Conservation (phyloP, 306 rosid genomes). For the Sphenostylis stenocarpa region DNA sequence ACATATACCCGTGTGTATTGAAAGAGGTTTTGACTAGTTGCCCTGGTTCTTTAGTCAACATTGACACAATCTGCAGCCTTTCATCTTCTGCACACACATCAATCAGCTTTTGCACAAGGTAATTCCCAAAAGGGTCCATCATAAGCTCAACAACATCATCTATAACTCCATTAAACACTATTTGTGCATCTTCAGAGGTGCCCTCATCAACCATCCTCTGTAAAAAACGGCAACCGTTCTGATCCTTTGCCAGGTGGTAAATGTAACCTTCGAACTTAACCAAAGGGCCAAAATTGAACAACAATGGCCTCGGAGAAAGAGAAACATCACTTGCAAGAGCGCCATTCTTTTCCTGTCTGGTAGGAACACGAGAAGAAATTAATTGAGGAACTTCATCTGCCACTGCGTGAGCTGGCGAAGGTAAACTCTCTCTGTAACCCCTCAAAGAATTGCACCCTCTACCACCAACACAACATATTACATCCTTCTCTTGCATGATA, state of each 20-base stretch:
- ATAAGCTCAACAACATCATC: constrained; percentile 4
- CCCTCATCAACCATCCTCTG: background rate
- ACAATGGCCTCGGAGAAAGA: background rate
- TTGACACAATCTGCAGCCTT: background rate
- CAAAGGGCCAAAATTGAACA: background rate
- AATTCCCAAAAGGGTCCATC: constrained; percentile 5
- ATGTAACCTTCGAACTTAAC: background rate
- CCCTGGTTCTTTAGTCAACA: constrained; percentile 1
- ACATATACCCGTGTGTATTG: background rate
- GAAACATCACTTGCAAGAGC: constrained; percentile 22
- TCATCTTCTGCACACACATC: background rate
- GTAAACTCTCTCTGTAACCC: background rate
- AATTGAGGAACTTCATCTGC: constrained; percentile 24
- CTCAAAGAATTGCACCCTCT: constrained; percentile 24
- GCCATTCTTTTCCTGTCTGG: constrained; percentile 23
- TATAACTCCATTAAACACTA: background rate
- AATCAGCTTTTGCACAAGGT: background rate
- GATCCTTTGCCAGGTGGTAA: background rate
- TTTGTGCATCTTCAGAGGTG: background rate
- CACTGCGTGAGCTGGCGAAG: background rate
- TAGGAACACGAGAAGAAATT: background rate
- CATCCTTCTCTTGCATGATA: background rate
- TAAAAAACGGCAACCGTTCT: background rate
- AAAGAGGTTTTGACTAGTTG: background rate
- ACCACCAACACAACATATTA: background rate